Evolutionary conservation across 257 asterid genomes (phyloP), one percentile per base, ranked within the genome.

Genomic region (Penstemon barbatus): DNA sequence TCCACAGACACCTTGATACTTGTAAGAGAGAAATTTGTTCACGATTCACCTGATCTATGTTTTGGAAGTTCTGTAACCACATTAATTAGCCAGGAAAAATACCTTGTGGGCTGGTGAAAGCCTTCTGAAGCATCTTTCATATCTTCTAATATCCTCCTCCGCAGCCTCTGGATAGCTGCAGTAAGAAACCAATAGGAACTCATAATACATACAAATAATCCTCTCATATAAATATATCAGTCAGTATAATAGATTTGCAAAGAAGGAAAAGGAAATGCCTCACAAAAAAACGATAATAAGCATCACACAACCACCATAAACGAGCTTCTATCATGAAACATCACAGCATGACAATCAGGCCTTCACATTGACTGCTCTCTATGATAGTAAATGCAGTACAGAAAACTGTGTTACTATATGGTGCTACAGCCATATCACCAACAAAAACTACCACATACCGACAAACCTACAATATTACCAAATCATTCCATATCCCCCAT

Each of bases 81-180:
- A 44, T 55, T 67, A 39, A 62, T 70, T 62, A 25, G 74, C 8
- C 70, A 75, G 55, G 66, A 72, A 66, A 8, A 66, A 65, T 56
- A 94, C 99, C 97, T 89, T 89, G 86, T 94, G 97, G 48, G 89
- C 67, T 4, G 62, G 77, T 5, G 95, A 83, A 65, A 94, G 94
- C 83, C 73, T 87, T 73, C 79, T 74, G 68, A 83, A 86, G 66
- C 87, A 89, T 77, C 91, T 85, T 74, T 94, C 97, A 67, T 85
- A 83, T 81, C 99, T 84, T 81, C 68, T 80, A 46, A 91, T 84
- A 79, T 91, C 99, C 75, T 87, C 96, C 78, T 89, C 97, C 5
- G 99, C 82, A 48, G 97, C 97, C 77, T 91, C 96, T 4, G 96
- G 99, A 79, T 94, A 94, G 75, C 99, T 94, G 85, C 70, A 58